Evolutionary conservation across 495 filamentous ascomycete species (phyloP).

Genomic region (Corynascus novoguineensis): DNA sequence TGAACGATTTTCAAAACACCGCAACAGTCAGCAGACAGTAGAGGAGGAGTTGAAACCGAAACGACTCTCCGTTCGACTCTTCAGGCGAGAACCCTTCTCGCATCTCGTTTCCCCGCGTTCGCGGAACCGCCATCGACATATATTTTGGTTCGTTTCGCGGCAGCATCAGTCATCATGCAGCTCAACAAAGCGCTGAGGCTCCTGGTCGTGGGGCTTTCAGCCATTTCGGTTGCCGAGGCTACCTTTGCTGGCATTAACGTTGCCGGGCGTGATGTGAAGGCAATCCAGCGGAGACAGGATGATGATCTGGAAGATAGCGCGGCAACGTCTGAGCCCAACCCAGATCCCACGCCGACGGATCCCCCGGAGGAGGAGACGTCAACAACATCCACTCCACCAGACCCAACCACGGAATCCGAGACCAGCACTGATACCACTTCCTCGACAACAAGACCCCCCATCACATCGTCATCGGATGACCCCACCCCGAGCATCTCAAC

Average conservation of each 20-base stretch:
- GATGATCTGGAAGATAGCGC: background rate
- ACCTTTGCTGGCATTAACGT: slow-evolving; percentile 29
- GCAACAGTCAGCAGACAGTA: background rate
- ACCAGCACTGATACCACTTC: slow-evolving; percentile 7
- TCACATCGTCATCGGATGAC: background rate
- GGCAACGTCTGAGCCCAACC: background rate
- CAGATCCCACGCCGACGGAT: background rate
- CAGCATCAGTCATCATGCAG: slow-evolving; percentile 32
- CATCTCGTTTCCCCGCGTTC: background rate
- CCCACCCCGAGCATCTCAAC: background rate
- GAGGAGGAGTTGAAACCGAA: background rate
- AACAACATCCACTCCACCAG: slow-evolving; percentile 12
- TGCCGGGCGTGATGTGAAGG: slow-evolving; percentile 14
- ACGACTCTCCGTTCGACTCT: background rate
- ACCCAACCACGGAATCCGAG: slow-evolving; percentile 3
- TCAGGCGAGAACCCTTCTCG: background rate
- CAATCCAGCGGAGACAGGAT: slow-evolving; percentile 25
- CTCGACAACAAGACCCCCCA: background rate
- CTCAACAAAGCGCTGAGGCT: slow-evolving; percentile 32
- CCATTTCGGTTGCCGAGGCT: slow-evolving; percentile 37
- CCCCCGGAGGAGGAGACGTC: slow-evolving; percentile 11
- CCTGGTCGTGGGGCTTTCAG: slow-evolving; percentile 38
- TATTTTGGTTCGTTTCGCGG: background rate
- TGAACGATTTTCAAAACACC: background rate
- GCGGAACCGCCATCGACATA: background rate